Evolutionary conservation across 1,139 yeast species (phyloP).

Genomic region (Candida glucosophila): DNA sequence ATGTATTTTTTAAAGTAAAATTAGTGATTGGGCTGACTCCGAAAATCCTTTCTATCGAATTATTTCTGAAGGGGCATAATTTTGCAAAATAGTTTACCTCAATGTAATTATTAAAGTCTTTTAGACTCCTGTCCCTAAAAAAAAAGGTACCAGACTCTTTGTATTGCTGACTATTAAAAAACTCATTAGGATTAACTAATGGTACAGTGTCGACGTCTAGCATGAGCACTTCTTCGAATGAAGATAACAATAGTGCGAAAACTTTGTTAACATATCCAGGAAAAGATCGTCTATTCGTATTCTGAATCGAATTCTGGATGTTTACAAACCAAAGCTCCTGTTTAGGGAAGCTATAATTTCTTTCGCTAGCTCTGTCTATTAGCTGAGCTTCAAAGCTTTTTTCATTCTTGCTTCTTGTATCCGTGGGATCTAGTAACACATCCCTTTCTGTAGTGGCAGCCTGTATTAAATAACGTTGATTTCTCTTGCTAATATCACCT

Average conservation of each 20-base stretch:
- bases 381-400: slow-evolving; percentile 5
- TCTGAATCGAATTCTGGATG: slow-evolving; percentile 20
- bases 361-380: slow-evolving; percentile 5
- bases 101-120: slow-evolving; percentile 34
- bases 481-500: slow-evolving; percentile 22
- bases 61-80: slow-evolving; percentile 32
- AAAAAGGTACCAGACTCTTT: slow-evolving; percentile 23
- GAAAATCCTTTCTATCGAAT: slow-evolving; percentile 30
- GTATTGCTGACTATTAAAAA: slow-evolving; percentile 25
- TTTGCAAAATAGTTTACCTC: slow-evolving; percentile 41
- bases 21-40: slow-evolving; percentile 25
- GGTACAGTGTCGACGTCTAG: slow-evolving; percentile 53
- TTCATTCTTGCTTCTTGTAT: slow-evolving; percentile 14
- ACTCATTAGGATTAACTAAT: slow-evolving; percentile 21
- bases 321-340: slow-evolving; percentile 44
- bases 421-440: slow-evolving; percentile 24
- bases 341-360: slow-evolving; percentile 31
- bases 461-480: slow-evolving; percentile 12
- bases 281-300: slow-evolving; percentile 21
- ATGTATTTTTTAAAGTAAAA: slow-evolving; percentile 33
- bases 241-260: slow-evolving; percentile 37
- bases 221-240: slow-evolving; percentile 42
- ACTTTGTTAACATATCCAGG: slow-evolving; percentile 39
- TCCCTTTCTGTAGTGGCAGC: slow-evolving; percentile 36
- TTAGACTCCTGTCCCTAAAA: slow-evolving; percentile 31